A percentile compares a stretch with the other conserved stretches of the same genome.
Evolutionary conservation across 129 eudicot genomes (phyloP).

Genomic region (Arctium minus): DNA sequence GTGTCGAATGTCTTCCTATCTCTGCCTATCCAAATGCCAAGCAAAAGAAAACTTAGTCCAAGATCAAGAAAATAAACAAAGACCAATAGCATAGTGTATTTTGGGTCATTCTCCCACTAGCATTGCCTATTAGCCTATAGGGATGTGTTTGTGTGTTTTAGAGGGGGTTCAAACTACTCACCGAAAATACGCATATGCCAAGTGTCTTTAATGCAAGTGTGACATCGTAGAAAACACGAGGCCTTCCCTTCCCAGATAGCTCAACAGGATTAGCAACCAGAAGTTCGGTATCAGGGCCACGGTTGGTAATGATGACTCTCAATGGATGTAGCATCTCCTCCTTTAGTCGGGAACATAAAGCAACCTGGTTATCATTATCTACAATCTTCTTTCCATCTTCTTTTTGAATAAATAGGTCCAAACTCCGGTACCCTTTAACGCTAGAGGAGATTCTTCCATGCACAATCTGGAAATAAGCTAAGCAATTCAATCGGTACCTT

Average conservation of each 20-base stretch:
- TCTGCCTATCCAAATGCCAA: slow-evolving; percentile 63
- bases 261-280: slow-evolving; percentile 91
- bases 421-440: slow-evolving; percentile 53
- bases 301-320: slow-evolving; percentile 63
- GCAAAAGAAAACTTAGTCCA: neutral
- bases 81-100: neutral
- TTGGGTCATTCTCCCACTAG: neutral
- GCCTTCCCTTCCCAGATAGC: slow-evolving; percentile 84
- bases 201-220: slow-evolving; percentile 65
- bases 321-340: slow-evolving; percentile 84
- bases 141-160: neutral
- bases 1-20: slow-evolving; percentile 67
- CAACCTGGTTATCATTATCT: slow-evolving; percentile 47
- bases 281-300: slow-evolving; percentile 94
- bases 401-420: slow-evolving; percentile 73
- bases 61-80: neutral
- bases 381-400: slow-evolving; percentile 73
- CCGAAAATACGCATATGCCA: slow-evolving; percentile 77
- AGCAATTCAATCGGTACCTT: neutral
- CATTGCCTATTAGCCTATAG: too few relatives aligned
- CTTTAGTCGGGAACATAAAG: slow-evolving; percentile 70
- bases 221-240: slow-evolving; percentile 80
- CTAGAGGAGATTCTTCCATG: slow-evolving; percentile 61
- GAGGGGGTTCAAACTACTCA: slow-evolving; percentile 26
- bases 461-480: slow-evolving; percentile 40